Evolutionary conservation across 306 rosid genomes (phyloP).

Genomic region (Amphicarpaea edgeworthii): DNA sequence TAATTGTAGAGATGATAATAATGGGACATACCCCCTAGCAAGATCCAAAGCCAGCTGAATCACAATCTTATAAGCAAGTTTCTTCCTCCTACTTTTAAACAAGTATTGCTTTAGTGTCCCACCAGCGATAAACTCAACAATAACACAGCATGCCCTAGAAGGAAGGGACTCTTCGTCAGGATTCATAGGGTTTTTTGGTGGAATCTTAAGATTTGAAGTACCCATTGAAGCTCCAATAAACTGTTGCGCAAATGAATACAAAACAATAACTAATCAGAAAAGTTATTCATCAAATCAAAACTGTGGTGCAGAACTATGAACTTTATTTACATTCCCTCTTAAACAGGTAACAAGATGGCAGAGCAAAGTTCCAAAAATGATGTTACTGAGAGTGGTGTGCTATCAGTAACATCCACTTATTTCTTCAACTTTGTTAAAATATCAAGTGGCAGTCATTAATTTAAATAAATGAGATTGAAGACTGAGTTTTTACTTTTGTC

Average conservation of each 20-base stretch:
- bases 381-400: constrained; percentile 9
- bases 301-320: background rate
- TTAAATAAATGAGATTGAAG: constrained; percentile 39
- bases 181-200: constrained; percentile 52
- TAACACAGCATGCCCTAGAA: constrained; percentile 82
- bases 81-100: constrained; percentile 68
- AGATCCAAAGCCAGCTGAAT: constrained; percentile 90
- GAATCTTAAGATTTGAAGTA: constrained; percentile 81
- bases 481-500: constrained; percentile 68
- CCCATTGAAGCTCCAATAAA: constrained; percentile 96
- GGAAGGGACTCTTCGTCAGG: constrained; percentile 57
- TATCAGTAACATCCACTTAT: constrained; percentile 10
- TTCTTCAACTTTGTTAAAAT: constrained; percentile 4
- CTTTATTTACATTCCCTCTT: constrained; percentile 12
- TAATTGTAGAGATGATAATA: constrained; percentile 2
- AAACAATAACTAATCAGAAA: constrained; percentile 26
- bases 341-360: background rate
- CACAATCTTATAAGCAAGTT: constrained; percentile 76
- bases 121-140: constrained; percentile 87
- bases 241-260: constrained; percentile 53
- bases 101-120: constrained; percentile 84
- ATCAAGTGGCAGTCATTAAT: constrained; percentile 31
- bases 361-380: constrained; percentile 9
- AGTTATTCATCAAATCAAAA: constrained; percentile 16
- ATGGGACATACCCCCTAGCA: constrained; percentile 72